Evolutionary conservation across 495 filamentous ascomycete species (phyloP).

Genomic region (Aspergillus hancockii): DNA sequence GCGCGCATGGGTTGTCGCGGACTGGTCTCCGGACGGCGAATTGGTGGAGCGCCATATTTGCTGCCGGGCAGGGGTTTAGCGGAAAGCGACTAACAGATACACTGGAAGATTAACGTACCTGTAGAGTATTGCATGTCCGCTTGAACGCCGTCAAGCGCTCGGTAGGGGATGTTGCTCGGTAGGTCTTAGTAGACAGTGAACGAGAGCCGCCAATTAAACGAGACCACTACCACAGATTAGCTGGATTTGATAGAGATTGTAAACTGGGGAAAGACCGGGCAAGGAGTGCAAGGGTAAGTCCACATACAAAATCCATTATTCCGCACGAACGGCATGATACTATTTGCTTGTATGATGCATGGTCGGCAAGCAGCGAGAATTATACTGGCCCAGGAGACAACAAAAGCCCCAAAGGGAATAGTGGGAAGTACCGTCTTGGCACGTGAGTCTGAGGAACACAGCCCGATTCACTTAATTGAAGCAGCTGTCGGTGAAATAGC

Average conservation of each 20-base stretch:
- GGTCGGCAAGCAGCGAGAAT: constrained; percentile 1
- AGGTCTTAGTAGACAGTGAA: constrained; percentile 60
- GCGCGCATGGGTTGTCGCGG: constrained; percentile 51
- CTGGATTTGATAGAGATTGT: background rate
- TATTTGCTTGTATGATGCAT: constrained; percentile 16
- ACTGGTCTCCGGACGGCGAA: constrained; percentile 49
- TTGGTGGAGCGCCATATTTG: constrained; percentile 76
- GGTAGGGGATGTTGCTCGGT: constrained; percentile 71
- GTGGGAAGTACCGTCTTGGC: too few relatives aligned
- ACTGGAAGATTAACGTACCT: constrained; percentile 53
- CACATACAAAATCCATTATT: constrained; percentile 47
- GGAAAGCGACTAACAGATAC: constrained; percentile 5
- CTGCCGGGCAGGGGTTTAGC: constrained; percentile 38
- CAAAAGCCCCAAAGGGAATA: background rate
- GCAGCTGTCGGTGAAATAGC: background rate
- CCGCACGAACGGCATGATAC: constrained; percentile 36
- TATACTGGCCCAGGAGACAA: constrained; percentile 6
- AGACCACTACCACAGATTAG: constrained; percentile 66
- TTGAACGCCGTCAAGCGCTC: constrained; percentile 89
- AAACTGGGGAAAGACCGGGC: constrained; percentile 4
- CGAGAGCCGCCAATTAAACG: constrained; percentile 83
- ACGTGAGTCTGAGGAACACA: too few relatives aligned
- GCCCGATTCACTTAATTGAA: too few relatives aligned
- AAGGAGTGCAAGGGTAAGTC: background rate
- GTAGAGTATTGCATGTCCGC: constrained; percentile 78